These are phyloP conservation scores for Eimeria necatrix DNA, from an alignment of 169 alveolate species.

Conservation along the genomic window DNA sequence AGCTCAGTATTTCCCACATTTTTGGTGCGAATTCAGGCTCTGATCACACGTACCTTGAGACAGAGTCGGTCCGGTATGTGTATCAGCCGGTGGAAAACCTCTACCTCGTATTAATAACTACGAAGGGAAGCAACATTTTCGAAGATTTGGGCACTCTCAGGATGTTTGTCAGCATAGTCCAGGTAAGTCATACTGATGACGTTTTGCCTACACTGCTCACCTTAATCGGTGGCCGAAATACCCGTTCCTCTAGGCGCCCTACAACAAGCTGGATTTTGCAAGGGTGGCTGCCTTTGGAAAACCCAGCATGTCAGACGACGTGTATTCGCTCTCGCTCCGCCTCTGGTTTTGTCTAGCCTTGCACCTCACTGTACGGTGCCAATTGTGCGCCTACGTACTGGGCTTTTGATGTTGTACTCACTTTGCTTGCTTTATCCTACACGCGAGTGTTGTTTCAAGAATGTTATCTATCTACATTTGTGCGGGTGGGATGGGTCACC, in stretches of 20 bases:
- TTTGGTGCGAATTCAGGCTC: slow-evolving; percentile 69
- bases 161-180: slow-evolving; percentile 89
- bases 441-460: no score
- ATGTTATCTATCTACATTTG: not conserved
- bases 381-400: no score
- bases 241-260: not conserved
- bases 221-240: not conserved
- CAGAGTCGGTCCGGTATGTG: slow-evolving; percentile 92
- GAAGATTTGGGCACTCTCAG: slow-evolving; percentile 94
- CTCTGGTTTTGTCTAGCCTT: not conserved
- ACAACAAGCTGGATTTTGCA: not conserved
- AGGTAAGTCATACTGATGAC: slow-evolving; percentile 80
- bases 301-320: not conserved
- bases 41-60: slow-evolving; percentile 93
- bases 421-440: not conserved
- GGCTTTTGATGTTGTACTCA: not conserved
- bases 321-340: not conserved
- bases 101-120: slow-evolving; percentile 91
- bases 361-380: no score
- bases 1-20: not conserved
- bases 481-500: not conserved
- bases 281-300: not conserved
- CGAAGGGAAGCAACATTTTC: slow-evolving; percentile 91
- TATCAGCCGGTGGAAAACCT: slow-evolving; percentile 93
- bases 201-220: not conserved